A percentile compares a stretch with the other conserved stretches of the same genome.
phyloP scores from a whole-genome alignment of 768 basidiomycete genomes.

The Pleurotus giganteus region DNA sequence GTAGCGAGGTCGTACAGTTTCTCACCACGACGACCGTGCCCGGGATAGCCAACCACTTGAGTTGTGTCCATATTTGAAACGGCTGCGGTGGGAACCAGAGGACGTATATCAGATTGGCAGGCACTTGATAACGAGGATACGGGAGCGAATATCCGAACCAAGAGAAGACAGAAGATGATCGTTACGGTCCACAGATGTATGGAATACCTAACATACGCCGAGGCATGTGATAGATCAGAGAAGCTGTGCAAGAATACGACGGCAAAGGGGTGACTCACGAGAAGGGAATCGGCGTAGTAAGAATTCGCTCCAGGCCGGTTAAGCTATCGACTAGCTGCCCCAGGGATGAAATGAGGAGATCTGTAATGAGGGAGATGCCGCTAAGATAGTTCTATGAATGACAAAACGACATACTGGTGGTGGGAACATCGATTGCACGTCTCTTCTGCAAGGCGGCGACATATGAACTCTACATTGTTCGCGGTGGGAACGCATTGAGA shows the following conservation, averaged over 20 bases:
- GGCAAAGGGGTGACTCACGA: slow-evolving; percentile 42
- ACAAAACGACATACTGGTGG: slow-evolving; percentile 44
- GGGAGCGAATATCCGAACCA: slow-evolving; percentile 38
- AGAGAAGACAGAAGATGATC: slow-evolving; percentile 52
- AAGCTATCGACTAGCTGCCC: slow-evolving; percentile 61
- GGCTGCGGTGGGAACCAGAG: slow-evolving; percentile 39
- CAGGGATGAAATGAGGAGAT: slow-evolving; percentile 43
- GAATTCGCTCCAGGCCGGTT: slow-evolving; percentile 68
- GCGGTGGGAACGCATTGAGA: background rate
- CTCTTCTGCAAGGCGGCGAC: slow-evolving; percentile 57
- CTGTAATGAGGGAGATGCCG: slow-evolving; percentile 25
- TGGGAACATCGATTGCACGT: slow-evolving; percentile 57
- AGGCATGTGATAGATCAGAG: slow-evolving; percentile 1
- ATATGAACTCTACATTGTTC: slow-evolving; percentile 56
- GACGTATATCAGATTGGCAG: background rate
- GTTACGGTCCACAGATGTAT: slow-evolving; percentile 70
- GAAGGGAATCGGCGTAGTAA: slow-evolving; percentile 77
- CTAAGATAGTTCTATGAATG: background rate
- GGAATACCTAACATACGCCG: slow-evolving; percentile 45
- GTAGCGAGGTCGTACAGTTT: background rate
- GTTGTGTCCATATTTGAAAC: slow-evolving; percentile 54
- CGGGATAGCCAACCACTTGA: slow-evolving; percentile 67
- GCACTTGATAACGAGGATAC: background rate
- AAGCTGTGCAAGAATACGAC: background rate
- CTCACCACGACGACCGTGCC: slow-evolving; percentile 51